Conservation (phyloP, 2,329 filamentous ascomycete genomes). For the Ilyonectria destructans region DNA sequence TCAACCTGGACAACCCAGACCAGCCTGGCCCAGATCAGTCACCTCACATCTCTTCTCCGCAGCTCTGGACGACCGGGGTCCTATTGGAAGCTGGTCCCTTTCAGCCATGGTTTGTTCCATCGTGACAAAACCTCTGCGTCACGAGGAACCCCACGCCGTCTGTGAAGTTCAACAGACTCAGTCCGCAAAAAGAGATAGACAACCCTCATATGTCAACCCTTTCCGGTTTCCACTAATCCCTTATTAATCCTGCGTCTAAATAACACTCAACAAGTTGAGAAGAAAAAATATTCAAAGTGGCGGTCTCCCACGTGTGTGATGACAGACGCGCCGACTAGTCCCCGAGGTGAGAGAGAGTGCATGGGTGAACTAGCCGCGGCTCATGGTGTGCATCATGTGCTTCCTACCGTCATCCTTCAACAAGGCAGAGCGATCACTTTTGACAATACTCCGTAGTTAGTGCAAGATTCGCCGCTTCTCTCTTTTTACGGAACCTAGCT, state of each 20-base stretch:
- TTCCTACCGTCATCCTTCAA: constrained; percentile 14
- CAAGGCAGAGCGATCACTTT: background rate
- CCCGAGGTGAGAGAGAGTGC: constrained; percentile 15
- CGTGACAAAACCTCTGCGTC: background rate
- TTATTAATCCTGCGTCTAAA: background rate
- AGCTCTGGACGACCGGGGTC: background rate
- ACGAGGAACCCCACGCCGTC: background rate
- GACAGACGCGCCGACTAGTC: constrained; percentile 9
- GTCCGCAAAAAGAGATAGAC: background rate
- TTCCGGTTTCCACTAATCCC: background rate
- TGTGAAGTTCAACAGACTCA: background rate
- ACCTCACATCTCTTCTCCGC: constrained; percentile 10
- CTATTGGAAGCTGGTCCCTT: background rate
- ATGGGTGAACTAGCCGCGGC: constrained; percentile 28
- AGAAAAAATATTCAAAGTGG: constrained; percentile 6
- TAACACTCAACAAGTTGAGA: background rate
- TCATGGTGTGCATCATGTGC: constrained; percentile 24
- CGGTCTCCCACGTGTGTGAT: constrained; percentile 19
- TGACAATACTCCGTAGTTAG: background rate
- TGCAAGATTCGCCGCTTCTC: background rate
- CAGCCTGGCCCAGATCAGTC: constrained; percentile 20
- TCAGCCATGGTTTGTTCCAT: background rate
- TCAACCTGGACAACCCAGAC: constrained; percentile 16
- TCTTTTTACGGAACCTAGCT: constrained; percentile 2
- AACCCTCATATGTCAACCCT: background rate